Percentiles rank a stretch among this genome's conserved stretches.
These are phyloP conservation scores for Zymoseptoria tritici DNA, from an alignment of 2,329 filamentous ascomycete genomes.

Conservation along the genomic window DNA sequence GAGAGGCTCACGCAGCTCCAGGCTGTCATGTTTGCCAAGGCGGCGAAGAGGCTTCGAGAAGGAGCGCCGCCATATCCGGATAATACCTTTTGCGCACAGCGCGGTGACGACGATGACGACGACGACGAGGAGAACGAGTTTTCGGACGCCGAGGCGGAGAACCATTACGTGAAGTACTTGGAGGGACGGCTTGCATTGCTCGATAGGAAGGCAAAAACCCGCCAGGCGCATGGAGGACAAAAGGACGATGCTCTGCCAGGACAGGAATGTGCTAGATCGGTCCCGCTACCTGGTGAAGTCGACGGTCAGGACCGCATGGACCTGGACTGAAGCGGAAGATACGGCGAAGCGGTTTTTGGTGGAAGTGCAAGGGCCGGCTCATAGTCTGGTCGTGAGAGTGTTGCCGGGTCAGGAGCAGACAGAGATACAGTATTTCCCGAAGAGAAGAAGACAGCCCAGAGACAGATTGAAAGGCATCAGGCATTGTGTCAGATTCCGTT, in stretches of 20 bases:
- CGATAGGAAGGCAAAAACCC: not conserved
- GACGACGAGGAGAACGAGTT: not conserved
- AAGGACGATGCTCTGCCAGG: not conserved
- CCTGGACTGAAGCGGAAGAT: not conserved
- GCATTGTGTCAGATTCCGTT: not conserved
- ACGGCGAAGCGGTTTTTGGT: not conserved
- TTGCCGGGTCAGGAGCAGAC: not conserved
- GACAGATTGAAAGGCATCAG: not conserved
- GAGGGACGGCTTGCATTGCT: not conserved
- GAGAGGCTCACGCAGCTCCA: not conserved
- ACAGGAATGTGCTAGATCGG: not conserved
- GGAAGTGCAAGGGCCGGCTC: not conserved
- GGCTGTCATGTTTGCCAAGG: not conserved
- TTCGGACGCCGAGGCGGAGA: not conserved
- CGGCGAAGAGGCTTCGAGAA: not conserved
- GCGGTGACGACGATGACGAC: not conserved
- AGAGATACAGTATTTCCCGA: not conserved
- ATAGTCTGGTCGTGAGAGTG: not conserved
- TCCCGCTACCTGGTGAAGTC: not conserved
- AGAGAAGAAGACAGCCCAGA: not conserved
- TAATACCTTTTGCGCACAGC: not conserved
- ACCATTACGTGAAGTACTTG: not conserved
- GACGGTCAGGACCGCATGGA: not conserved
- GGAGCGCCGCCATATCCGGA: not conserved
- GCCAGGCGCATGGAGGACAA: not conserved